Percentiles rank a stretch among this genome's conserved stretches.
phyloP scores from a whole-genome alignment of 163 green algal genomes.

The Chlamydomonas reinhardtii region DNA sequence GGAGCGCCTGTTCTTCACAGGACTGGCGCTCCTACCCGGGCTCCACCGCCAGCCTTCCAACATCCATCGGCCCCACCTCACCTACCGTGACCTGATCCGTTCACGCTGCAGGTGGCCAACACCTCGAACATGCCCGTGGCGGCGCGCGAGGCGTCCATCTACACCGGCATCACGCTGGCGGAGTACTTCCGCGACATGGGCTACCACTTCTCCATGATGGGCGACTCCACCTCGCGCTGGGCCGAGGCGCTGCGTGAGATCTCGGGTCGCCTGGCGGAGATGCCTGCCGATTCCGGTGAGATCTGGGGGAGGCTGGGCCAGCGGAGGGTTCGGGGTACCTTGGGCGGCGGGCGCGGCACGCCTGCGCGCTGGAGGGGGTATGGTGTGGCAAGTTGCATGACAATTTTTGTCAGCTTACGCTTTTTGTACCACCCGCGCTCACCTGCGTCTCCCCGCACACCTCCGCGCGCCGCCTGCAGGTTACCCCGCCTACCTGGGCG shows the following conservation, averaged over 20 bases:
- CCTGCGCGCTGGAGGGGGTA: too few relatives aligned
- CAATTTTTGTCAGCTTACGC: too few relatives aligned
- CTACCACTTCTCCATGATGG: conserved; percentile 99
- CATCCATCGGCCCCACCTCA: too few relatives aligned
- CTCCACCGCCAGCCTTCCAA: too few relatives aligned
- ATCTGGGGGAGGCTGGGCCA: not conserved
- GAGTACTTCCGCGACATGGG: conserved; percentile 99
- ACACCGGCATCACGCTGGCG: conserved; percentile 99
- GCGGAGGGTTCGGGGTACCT: not conserved
- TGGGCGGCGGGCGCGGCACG: too few relatives aligned
- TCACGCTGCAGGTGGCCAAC: conserved; percentile 89
- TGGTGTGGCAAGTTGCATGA: too few relatives aligned
- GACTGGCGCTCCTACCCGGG: too few relatives aligned
- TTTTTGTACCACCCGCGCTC: too few relatives aligned
- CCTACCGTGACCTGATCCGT: too few relatives aligned
- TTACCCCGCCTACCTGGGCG: conserved; percentile 98
- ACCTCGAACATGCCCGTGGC: conserved; percentile 99
- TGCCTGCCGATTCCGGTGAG: conserved; percentile 94
- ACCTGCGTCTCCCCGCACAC: too few relatives aligned
- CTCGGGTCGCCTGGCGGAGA: conserved; percentile 97
- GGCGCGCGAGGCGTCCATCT: conserved; percentile 99
- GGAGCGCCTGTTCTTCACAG: too few relatives aligned
- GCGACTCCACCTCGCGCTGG: conserved; percentile 98
- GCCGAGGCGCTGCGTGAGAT: conserved; percentile 99
- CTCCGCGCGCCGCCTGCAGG: conserved; percentile 24